phyloP scores from a whole-genome alignment of 2,329 filamentous ascomycete genomes.

The Cytospora piceae region DNA sequence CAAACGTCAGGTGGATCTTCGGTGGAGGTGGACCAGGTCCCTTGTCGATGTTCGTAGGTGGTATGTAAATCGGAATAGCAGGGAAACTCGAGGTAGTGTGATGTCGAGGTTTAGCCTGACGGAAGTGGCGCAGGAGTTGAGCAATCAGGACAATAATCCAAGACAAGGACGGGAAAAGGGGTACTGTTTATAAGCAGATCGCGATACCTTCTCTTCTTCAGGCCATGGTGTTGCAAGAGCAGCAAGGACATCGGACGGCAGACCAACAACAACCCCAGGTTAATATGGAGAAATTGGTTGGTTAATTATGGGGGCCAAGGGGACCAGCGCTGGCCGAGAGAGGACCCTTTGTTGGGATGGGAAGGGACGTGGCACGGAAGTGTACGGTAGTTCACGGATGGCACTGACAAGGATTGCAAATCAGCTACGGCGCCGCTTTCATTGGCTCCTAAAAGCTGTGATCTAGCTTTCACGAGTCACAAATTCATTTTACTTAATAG shows the following conservation, averaged over 20 bases:
- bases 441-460: background rate
- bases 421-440: background rate
- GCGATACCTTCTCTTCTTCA: background rate
- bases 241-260: background rate
- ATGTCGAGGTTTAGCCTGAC: background rate
- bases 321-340: background rate
- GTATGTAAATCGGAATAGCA: background rate
- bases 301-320: background rate
- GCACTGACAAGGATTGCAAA: conserved; percentile 1
- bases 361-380: background rate
- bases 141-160: background rate
- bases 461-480: background rate
- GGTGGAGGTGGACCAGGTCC: conserved; percentile 2
- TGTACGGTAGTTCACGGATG: no score
- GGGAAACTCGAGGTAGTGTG: background rate
- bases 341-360: conserved; percentile 4
- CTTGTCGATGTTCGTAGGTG: background rate
- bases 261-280: background rate
- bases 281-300: conserved; percentile 1
- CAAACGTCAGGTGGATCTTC: background rate
- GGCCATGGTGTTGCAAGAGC: conserved; percentile 1
- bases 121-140: background rate
- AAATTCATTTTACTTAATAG: background rate
- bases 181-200: background rate
- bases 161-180: background rate